Conservation (phyloP, 805 yeast species). For the Pichia phayaonensis region DNA sequence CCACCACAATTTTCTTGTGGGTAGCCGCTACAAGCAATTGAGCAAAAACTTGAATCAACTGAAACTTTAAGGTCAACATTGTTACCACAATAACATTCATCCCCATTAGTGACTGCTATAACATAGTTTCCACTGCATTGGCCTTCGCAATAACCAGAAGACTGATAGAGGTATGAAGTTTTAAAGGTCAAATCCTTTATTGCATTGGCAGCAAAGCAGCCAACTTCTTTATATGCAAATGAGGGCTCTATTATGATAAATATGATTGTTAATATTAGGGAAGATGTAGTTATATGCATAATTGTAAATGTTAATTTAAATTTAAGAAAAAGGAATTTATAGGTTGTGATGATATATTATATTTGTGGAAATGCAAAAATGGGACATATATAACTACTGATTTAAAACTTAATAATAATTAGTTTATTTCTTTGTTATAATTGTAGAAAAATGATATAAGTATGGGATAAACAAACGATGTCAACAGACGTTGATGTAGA, state of each 20-base stretch:
- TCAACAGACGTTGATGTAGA: neutral
- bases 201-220: conserved; percentile 24
- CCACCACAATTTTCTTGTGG: conserved; percentile 58
- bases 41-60: conserved; percentile 34
- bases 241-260: neutral
- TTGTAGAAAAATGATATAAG: neutral
- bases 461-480: neutral
- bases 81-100: conserved; percentile 62
- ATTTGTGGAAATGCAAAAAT: neutral
- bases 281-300: neutral
- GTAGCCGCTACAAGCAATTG: conserved; percentile 50
- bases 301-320: neutral
- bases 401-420: neutral
- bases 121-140: conserved; percentile 39
- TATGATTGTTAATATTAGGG: neutral
- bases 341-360: neutral
- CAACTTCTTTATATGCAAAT: conserved; percentile 15
- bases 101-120: conserved; percentile 41
- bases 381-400: neutral
- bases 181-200: conserved; percentile 28
- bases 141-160: conserved; percentile 50
- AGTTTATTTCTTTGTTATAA: neutral
- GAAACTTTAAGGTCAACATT: conserved; percentile 26
- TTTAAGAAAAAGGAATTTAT: no score
- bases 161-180: conserved; percentile 51